phyloP scores from a whole-genome alignment of 164 flowering plant genomes.

The Stephania cephalantha region DNA sequence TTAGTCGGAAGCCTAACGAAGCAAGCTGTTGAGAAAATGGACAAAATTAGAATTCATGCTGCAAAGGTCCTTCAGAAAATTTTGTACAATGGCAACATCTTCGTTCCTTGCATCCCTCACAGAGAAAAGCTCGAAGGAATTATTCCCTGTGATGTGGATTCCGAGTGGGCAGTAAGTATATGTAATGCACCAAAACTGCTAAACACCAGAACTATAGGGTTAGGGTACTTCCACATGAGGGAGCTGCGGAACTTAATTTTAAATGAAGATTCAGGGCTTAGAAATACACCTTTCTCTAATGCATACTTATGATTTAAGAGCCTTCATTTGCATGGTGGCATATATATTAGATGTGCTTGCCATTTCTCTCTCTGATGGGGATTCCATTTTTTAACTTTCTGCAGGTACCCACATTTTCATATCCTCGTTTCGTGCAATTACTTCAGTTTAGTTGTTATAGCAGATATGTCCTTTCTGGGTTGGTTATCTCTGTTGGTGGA shows the following conservation, averaged over 20 bases:
- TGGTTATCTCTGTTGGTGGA: slow-evolving; percentile 86
- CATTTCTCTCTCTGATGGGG: background rate
- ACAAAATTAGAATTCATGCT: slow-evolving; percentile 76
- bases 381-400: slow-evolving; percentile 17
- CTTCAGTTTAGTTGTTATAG: slow-evolving; percentile 72
- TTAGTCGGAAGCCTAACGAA: slow-evolving; percentile 68
- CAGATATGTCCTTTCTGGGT: slow-evolving; percentile 66
- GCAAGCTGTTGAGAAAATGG: slow-evolving; percentile 97
- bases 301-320: background rate
- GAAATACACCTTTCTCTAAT: background rate
- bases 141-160: slow-evolving; percentile 40
- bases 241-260: too few species aligned
- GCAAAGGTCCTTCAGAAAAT: slow-evolving; percentile 72
- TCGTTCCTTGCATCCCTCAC: slow-evolving; percentile 59
- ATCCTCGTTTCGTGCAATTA: slow-evolving; percentile 72
- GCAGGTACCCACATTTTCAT: slow-evolving; percentile 81
- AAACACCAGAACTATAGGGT: too few species aligned
- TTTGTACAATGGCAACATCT: slow-evolving; percentile 40
- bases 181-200: too few species aligned
- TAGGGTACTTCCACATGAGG: too few species aligned
- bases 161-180: slow-evolving; percentile 75
- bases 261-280: too few species aligned
- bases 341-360: too few species aligned
- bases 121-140: slow-evolving; percentile 61
- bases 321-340: background rate